Percentiles rank a stretch among this genome's conserved stretches.
phyloP scores from a whole-genome alignment of 352 stramenopile genomes.

The Phytophthora podocarpi region DNA sequence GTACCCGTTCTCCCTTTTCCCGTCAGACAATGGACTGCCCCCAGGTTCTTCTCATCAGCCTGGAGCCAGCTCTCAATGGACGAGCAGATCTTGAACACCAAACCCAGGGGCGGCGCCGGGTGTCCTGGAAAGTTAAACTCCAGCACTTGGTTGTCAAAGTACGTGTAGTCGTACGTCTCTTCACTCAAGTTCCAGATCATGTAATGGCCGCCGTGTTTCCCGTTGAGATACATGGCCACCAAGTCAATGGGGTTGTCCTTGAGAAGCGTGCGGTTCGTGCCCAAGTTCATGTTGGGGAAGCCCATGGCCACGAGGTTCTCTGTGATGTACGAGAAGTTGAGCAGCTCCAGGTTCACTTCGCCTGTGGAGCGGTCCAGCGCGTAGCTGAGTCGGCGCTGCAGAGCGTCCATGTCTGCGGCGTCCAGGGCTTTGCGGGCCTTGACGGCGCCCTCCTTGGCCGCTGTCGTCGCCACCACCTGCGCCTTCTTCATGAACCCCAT shows the following conservation, averaged over 20 bases:
- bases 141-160: conserved; percentile 96
- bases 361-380: conserved; percentile 78
- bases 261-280: conserved; percentile 73
- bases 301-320: conserved; percentile 91
- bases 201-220: conserved; percentile 93
- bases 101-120: conserved; percentile 94
- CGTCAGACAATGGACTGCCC: conserved; percentile 96
- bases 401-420: conserved; percentile 84
- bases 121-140: conserved; percentile 98
- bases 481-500: conserved; percentile 88
- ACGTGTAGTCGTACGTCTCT: conserved; percentile 95
- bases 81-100: conserved; percentile 97
- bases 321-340: conserved; percentile 93
- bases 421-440: conserved; percentile 86
- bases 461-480: conserved; percentile 70
- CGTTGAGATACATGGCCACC: conserved; percentile 94
- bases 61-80: conserved; percentile 98
- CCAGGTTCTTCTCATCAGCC: conserved; percentile 95
- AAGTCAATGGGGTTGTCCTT: conserved; percentile 91
- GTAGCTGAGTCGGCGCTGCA: conserved; percentile 81
- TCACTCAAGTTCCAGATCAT: conserved; percentile 99
- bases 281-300: conserved; percentile 89
- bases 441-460: conserved; percentile 73
- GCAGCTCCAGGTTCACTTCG: conserved; percentile 84
- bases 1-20: conserved; percentile 95